phyloP scores from a whole-genome alignment of 768 basidiomycete species.

The Boletus rubescentipes region DNA sequence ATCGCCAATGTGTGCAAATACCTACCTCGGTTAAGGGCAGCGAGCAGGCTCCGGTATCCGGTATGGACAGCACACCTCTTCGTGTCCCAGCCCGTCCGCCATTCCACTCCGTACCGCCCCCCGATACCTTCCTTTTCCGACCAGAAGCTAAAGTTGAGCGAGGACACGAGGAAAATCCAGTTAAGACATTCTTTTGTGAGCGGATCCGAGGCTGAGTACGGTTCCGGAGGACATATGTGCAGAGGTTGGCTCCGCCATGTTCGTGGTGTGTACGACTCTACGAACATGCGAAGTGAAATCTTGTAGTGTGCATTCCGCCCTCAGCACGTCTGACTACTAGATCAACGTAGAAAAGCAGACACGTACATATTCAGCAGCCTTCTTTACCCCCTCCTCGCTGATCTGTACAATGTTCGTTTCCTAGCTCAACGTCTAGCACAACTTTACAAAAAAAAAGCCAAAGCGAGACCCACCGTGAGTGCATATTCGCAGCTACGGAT shows the following conservation, averaged over 20 bases:
- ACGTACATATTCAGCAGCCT: conserved; percentile 65
- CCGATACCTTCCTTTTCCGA: conserved; percentile 59
- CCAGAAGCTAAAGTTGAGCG: conserved; percentile 91
- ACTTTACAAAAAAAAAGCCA: not conserved
- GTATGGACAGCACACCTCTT: conserved; percentile 57
- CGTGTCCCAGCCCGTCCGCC: conserved; percentile 68
- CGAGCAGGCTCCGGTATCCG: conserved; percentile 87
- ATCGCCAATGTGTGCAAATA: not conserved
- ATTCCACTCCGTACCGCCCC: conserved; percentile 75
- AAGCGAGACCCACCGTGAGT: conserved; percentile 44
- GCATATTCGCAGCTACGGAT: conserved; percentile 56
- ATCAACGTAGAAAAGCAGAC: conserved; percentile 9
- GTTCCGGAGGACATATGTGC: conserved; percentile 71
- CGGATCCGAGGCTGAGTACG: conserved; percentile 52
- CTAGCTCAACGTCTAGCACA: conserved; percentile 35
- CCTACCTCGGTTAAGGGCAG: conserved; percentile 78
- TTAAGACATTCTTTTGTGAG: conserved; percentile 60
- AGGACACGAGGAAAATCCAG: conserved; percentile 89
- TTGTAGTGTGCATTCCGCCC: conserved; percentile 26
- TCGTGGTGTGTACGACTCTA: conserved; percentile 71
- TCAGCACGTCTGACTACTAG: conserved; percentile 6
- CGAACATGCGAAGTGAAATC: conserved; percentile 59
- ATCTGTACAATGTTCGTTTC: conserved; percentile 59
- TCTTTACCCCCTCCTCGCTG: conserved; percentile 56
- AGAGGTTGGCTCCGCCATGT: conserved; percentile 72